Conservation (phyloP, 768 basidiomycete species). For the Leccinum subtestaceum region DNA sequence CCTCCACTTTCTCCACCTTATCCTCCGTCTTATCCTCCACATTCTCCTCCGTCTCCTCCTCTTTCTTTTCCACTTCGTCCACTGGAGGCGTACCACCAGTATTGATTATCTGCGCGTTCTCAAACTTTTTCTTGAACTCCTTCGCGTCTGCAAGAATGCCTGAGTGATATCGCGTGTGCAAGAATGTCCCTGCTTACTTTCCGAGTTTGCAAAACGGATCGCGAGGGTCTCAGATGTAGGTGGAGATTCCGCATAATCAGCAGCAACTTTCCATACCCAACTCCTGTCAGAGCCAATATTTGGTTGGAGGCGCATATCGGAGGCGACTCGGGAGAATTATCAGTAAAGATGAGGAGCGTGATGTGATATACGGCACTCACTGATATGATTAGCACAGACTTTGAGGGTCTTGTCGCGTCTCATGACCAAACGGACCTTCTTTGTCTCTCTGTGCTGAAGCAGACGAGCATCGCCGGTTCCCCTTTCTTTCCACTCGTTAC, state of each 20-base stretch:
- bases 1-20: conserved; percentile 25
- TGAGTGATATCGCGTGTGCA: conserved; percentile 3
- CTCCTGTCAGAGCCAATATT: conserved; percentile 99
- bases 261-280: conserved; percentile 98
- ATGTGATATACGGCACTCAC: conserved; percentile 44
- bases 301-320: conserved; percentile 92
- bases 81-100: conserved; percentile 28
- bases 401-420: conserved; percentile 99
- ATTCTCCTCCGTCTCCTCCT: conserved; percentile 32
- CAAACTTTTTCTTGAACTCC: conserved; percentile 88
- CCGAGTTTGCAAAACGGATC: conserved; percentile 95
- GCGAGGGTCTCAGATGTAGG: conserved; percentile 94
- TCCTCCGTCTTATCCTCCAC: conserved; percentile 22
- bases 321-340: conserved; percentile 53
- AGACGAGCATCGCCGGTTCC: conserved; percentile 96
- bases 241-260: conserved; percentile 90
- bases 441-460: conserved; percentile 82
- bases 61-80: conserved; percentile 21
- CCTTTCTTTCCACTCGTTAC: conserved; percentile 96
- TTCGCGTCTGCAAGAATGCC: conserved; percentile 58
- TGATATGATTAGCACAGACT: conserved; percentile 96
- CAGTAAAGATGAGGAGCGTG: not conserved
- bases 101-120: conserved; percentile 76
- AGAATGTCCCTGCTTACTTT: conserved; percentile 61
- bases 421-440: conserved; percentile 97